Conservation (phyloP, 805 yeast genomes). For the Maudiozyma turicensis region DNA sequence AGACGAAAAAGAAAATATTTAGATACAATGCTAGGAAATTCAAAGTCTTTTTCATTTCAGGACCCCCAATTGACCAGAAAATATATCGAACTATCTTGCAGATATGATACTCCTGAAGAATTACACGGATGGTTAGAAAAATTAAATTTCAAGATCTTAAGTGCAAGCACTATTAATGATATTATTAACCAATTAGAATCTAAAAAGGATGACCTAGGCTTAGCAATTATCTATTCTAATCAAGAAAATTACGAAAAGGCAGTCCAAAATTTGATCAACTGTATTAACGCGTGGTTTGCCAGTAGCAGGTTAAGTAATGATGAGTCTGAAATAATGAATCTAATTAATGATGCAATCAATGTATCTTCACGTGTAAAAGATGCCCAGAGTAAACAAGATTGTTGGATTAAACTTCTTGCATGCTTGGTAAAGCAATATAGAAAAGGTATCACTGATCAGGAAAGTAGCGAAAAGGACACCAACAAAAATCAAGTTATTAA, state of each 20-base stretch:
- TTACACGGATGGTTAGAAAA: slow-evolving; percentile 12
- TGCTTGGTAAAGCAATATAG: slow-evolving; percentile 11
- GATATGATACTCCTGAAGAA: slow-evolving; percentile 3
- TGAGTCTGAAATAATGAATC: slow-evolving; percentile 5
- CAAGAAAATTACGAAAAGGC: slow-evolving; percentile 11
- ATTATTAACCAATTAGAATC: slow-evolving; percentile 7
- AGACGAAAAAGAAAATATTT: slow-evolving; percentile 12
- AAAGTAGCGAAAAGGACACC: not conserved
- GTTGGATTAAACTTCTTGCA: slow-evolving; percentile 21
- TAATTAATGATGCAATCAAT: slow-evolving; percentile 9
- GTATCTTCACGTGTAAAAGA: slow-evolving; percentile 5
- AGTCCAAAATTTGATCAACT: slow-evolving; percentile 10
- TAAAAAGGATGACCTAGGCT: slow-evolving; percentile 11
- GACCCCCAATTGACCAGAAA: slow-evolving; percentile 5
- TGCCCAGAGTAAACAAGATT: slow-evolving; percentile 3
- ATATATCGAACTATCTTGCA: slow-evolving; percentile 15
- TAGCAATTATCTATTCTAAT: slow-evolving; percentile 13
- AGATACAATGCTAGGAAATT: slow-evolving; percentile 7
- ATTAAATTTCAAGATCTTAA: slow-evolving; percentile 9
- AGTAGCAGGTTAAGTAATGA: not conserved
- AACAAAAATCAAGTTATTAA: slow-evolving; percentile 6
- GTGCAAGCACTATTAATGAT: slow-evolving; percentile 5
- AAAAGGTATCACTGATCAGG: not conserved
- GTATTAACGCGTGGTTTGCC: slow-evolving; percentile 13
- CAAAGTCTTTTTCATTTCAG: not conserved